Percentiles rank a stretch among this genome's conserved stretches.
phyloP scores from a whole-genome alignment of 108 stramenopile species.

The Pseudonitzschia delicatissima region DNA sequence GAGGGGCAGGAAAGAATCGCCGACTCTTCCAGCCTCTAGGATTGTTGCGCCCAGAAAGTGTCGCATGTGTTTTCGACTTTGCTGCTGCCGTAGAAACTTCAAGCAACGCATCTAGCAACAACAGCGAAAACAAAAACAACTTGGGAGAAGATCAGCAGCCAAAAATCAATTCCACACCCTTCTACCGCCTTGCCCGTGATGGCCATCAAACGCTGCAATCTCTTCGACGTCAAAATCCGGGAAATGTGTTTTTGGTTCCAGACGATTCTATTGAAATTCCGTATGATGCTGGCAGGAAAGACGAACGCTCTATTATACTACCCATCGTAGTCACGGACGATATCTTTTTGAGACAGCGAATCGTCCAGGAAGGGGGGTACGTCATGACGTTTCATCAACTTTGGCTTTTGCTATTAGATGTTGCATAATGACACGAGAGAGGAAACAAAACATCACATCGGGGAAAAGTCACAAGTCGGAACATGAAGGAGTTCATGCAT shows the following conservation, averaged over 20 bases:
- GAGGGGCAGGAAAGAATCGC: slow-evolving; percentile 27
- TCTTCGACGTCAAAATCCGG: background rate
- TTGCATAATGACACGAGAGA: too few relatives aligned
- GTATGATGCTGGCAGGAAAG: background rate
- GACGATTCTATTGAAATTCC: background rate
- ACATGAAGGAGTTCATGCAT: too few relatives aligned
- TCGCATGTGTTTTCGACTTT: background rate
- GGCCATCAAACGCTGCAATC: background rate
- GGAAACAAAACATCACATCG: background rate
- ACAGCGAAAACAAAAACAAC: background rate
- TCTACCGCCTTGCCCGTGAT: background rate
- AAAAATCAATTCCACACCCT: background rate
- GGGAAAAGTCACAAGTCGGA: background rate
- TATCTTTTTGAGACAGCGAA: slow-evolving; percentile 32
- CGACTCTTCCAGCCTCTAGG: slow-evolving; percentile 13
- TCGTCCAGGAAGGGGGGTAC: slow-evolving; percentile 26
- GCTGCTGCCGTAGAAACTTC: background rate
- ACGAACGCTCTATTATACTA: background rate
- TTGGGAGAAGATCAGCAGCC: background rate
- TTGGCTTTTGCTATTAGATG: slow-evolving; percentile 24
- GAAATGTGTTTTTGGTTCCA: background rate
- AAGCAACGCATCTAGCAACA: background rate
- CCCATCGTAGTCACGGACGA: slow-evolving; percentile 35
- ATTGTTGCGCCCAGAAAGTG: slow-evolving; percentile 24
- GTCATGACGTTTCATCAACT: slow-evolving; percentile 40